A percentile compares a stretch with the other conserved stretches of the same genome.
Conservation (phyloP, 2,329 filamentous ascomycete genomes). For the Clonostachys rosea region DNA sequence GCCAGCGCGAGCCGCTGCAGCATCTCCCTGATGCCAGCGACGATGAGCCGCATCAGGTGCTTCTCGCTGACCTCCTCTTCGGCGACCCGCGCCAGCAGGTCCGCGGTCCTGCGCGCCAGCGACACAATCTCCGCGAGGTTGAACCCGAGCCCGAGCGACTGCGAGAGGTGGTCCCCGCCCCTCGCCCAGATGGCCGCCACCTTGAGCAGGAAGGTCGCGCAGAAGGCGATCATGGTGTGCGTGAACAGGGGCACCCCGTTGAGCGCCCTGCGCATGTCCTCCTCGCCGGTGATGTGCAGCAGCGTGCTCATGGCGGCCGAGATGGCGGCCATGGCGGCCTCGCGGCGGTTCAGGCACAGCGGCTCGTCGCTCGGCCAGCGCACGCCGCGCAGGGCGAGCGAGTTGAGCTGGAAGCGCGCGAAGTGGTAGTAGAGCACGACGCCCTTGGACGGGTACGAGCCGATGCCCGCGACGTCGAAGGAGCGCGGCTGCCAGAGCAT, state of each 20-base stretch:
- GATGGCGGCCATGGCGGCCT: slow-evolving; percentile 18
- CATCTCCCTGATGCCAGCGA: slow-evolving; percentile 8
- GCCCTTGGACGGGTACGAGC: slow-evolving; percentile 3
- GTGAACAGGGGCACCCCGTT: slow-evolving; percentile 26
- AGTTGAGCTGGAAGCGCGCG: slow-evolving; percentile 8
- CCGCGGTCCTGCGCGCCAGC: slow-evolving; percentile 4
- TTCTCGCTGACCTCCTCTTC: slow-evolving; percentile 6
- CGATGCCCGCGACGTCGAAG: slow-evolving; percentile 4
- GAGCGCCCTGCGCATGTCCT: slow-evolving; percentile 20
- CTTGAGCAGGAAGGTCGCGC: slow-evolving; percentile 27
- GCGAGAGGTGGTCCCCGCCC: slow-evolving; percentile 3
- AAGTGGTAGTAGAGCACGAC: slow-evolving; percentile 8
- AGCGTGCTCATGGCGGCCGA: slow-evolving; percentile 25
- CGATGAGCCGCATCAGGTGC: slow-evolving; percentile 7
- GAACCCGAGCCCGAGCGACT: slow-evolving; percentile 10
- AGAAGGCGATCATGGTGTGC: slow-evolving; percentile 28
- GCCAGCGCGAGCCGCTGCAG: slow-evolving; percentile 6
- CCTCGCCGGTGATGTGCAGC: slow-evolving; percentile 21
- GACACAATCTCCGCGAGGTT: slow-evolving; percentile 6
- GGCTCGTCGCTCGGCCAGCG: slow-evolving; percentile 4
- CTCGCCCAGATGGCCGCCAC: slow-evolving; percentile 20
- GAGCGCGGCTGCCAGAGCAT: slow-evolving; percentile 3
- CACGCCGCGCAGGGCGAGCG: slow-evolving; percentile 6
- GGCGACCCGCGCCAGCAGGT: slow-evolving; percentile 5
- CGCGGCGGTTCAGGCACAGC: slow-evolving; percentile 1